These are phyloP conservation scores for Oehlia diaphana DNA, from an alignment of 192 early-diverging fungal genomes.

Conservation along the genomic window DNA sequence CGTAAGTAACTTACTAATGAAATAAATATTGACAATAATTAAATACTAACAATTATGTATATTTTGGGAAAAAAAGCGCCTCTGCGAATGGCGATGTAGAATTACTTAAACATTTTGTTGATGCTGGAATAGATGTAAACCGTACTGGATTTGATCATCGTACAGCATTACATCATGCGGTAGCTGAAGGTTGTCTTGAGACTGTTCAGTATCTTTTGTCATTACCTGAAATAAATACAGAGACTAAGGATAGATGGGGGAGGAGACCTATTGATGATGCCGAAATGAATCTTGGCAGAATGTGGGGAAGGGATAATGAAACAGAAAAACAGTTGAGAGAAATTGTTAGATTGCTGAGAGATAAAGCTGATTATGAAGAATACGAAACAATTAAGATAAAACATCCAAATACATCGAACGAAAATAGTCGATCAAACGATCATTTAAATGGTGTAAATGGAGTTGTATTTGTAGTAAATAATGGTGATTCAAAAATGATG, in stretches of 20 bases:
- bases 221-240: slow-evolving; percentile 45
- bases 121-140: slow-evolving; percentile 72
- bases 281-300: slow-evolving; percentile 28
- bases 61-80: slow-evolving; percentile 35
- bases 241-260: slow-evolving; percentile 53
- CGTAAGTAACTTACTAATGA: slow-evolving; percentile 41
- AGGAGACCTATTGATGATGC: slow-evolving; percentile 58
- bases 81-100: slow-evolving; percentile 49
- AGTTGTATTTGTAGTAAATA: neutral
- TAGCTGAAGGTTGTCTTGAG: slow-evolving; percentile 44
- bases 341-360: slow-evolving; percentile 18
- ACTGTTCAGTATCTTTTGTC: slow-evolving; percentile 48
- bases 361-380: neutral
- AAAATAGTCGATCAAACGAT: neutral
- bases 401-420: neutral
- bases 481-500: no score
- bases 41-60: neutral
- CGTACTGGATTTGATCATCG: slow-evolving; percentile 58
- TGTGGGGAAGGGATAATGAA: slow-evolving; percentile 24
- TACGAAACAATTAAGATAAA: neutral
- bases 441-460: neutral
- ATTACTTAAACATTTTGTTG: slow-evolving; percentile 51
- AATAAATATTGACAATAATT: neutral
- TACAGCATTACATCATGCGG: slow-evolving; percentile 69
- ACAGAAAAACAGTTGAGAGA: slow-evolving; percentile 4